These are phyloP conservation scores for Septoria linicola DNA, from an alignment of 2,329 filamentous ascomycete genomes.

Conservation along the genomic window DNA sequence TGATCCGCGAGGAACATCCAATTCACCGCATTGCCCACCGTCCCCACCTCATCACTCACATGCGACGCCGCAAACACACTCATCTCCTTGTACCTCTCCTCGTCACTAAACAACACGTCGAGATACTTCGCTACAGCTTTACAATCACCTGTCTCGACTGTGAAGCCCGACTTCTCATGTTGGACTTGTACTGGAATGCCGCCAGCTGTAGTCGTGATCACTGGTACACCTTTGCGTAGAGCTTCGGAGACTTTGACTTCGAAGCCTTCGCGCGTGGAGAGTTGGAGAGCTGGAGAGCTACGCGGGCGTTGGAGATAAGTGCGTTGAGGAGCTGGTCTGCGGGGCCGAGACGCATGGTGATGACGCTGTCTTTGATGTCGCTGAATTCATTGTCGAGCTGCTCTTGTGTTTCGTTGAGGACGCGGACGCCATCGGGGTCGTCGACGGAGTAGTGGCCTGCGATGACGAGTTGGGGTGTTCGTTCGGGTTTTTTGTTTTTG, in stretches of 20 bases:
- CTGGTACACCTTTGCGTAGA: conserved; percentile 73
- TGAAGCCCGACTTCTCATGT: conserved; percentile 68
- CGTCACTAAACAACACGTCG: conserved; percentile 64
- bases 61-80: conserved; percentile 53
- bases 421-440: conserved; percentile 70
- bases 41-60: conserved; percentile 79
- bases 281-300: conserved; percentile 77
- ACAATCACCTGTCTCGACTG: conserved; percentile 70
- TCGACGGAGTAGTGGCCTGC: conserved; percentile 79
- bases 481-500: conserved; percentile 48
- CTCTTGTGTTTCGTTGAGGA: conserved; percentile 71
- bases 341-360: conserved; percentile 73
- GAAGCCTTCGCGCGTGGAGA: conserved; percentile 77
- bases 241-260: conserved; percentile 86
- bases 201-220: conserved; percentile 73
- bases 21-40: conserved; percentile 71
- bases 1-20: conserved; percentile 77
- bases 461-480: conserved; percentile 70
- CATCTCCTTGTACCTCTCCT: conserved; percentile 57
- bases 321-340: conserved; percentile 79
- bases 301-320: conserved; percentile 68
- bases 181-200: conserved; percentile 78
- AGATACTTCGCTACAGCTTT: conserved; percentile 68
- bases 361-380: conserved; percentile 58
- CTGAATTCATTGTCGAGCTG: conserved; percentile 64